These are phyloP conservation scores for Xerocomus potaroensis DNA, from an alignment of 768 basidiomycete genomes.

Conservation along the genomic window DNA sequence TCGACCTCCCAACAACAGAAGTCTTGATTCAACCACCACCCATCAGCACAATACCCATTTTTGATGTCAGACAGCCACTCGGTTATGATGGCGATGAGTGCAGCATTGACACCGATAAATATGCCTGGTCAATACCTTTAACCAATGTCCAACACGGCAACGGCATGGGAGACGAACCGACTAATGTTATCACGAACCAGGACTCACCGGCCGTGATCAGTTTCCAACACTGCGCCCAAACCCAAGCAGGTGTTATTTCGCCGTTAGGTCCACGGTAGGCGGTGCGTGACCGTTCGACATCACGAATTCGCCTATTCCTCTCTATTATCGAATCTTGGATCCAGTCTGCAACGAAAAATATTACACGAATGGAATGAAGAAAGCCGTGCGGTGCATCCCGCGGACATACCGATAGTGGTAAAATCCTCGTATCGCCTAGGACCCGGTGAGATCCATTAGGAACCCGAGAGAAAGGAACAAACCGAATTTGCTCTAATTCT, in stretches of 20 bases:
- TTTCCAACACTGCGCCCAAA: conserved; percentile 59
- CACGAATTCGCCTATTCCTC: conserved; percentile 69
- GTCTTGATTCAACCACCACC: conserved; percentile 98
- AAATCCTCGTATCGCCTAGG: conserved; percentile 91
- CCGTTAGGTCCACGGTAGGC: conserved; percentile 47
- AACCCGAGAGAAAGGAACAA: conserved; percentile 9
- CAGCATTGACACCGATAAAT: conserved; percentile 91
- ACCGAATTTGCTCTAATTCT: conserved; percentile 67
- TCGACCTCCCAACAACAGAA: conserved; percentile 99
- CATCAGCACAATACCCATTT: conserved; percentile 93
- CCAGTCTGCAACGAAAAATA: conserved; percentile 63
- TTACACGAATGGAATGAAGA: conserved; percentile 13
- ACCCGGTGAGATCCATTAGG: conserved; percentile 12
- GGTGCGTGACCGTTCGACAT: conserved; percentile 39
- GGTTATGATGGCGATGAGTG: conserved; percentile 89
- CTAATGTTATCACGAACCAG: conserved; percentile 88
- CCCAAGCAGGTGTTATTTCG: conserved; percentile 48
- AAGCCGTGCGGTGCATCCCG: conserved; percentile 8
- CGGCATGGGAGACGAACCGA: conserved; percentile 65
- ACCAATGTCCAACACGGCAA: not conserved
- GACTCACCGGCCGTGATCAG: conserved; percentile 72
- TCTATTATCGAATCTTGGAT: conserved; percentile 93
- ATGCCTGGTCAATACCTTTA: conserved; percentile 51
- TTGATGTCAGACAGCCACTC: conserved; percentile 98
- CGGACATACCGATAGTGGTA: conserved; percentile 76